Base-by-base conservation (phyloP, 2,329 filamentous ascomycete species). In the Diaporthe caulivora region DNA sequence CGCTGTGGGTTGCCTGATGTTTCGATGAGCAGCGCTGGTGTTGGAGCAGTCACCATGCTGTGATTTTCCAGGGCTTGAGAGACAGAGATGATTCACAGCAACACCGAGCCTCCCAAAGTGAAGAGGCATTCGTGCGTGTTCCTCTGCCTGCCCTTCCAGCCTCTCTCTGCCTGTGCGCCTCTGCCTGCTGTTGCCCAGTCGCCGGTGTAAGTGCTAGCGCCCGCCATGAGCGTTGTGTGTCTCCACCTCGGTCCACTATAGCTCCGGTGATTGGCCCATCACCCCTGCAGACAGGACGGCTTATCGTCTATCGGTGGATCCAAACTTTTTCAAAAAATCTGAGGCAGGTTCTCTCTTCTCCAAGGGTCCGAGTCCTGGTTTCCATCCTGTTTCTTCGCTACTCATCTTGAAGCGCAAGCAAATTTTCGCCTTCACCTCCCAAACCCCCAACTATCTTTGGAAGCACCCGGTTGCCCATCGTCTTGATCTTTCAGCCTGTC, bases 321-420 rank as follows among this genome's bases (percentile, higher is more conserved):
- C 72, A 49, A 72, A 72, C 69, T 72, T 74, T 72, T 74, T 72
- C 71, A 69, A 70, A 74, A 74, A 74, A 72, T 74, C 71, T 74
- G 70, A 72, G 72, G 69, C 70, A 58, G 49, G 72, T 51, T 65
- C 24, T 31, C 26, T 65, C 57, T 51, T 15, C 29, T 55, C 62
- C 70, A 37, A 64, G 44, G 40, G 57, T 55, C 29, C 26, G 34
- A 26, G 47, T 72, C 26, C 34, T 40, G 53, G 13, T 72, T 65
- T 72, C 58, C 62, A 44, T 53, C 62, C 67, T 49, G 69, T 54
- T 58, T 62, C 58, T 53, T 53, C 15, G 18, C 26, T 42, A 29
- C 29, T 49, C 26, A 17, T 71, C 37, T 24, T 34, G 37, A 55
- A 29, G 55, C 47, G 24, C 70, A 65, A 65, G 42, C 70, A 74